A percentile compares a stretch with the other conserved stretches of the same genome.
phyloP scores from a whole-genome alignment of 257 asterid genomes.

The Penstemon davidsonii region DNA sequence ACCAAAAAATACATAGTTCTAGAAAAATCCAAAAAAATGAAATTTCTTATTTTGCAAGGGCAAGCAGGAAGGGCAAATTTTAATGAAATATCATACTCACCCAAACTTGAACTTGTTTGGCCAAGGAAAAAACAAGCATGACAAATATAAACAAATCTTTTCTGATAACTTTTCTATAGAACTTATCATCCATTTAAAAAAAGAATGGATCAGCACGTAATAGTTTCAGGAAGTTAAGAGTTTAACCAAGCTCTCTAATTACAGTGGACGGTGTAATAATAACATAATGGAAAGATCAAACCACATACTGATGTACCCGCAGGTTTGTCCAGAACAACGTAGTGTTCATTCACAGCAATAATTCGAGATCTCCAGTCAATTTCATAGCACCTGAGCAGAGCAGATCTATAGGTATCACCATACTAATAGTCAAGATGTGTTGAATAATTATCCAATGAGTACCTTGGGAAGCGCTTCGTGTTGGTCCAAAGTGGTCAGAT shows the following conservation, averaged over 20 bases:
- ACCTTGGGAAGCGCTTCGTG: constrained; percentile 83
- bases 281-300: constrained; percentile 22
- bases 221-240: constrained; percentile 20
- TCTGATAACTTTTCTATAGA: background rate
- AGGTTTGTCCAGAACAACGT: constrained; percentile 90
- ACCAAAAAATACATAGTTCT: background rate
- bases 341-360: constrained; percentile 67
- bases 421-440: constrained; percentile 2
- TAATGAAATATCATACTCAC: constrained; percentile 1
- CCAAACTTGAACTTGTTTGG: background rate
- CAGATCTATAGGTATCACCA: constrained; percentile 17
- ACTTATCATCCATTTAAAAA: background rate
- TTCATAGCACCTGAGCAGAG: constrained; percentile 74
- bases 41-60: constrained; percentile 4
- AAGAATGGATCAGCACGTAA: background rate
- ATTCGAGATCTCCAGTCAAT: constrained; percentile 94
- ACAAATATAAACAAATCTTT: background rate
- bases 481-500: too few species aligned
- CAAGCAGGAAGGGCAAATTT: constrained; percentile 3
- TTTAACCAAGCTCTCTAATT: constrained; percentile 13
- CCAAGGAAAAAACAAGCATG: background rate
- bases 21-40: background rate
- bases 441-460: constrained; percentile 12
- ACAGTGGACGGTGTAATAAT: constrained; percentile 3
- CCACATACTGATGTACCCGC: constrained; percentile 95